These are phyloP conservation scores for Leishmania tarentolae DNA, from an alignment of 208 protist genomes.

Conservation along the genomic window DNA sequence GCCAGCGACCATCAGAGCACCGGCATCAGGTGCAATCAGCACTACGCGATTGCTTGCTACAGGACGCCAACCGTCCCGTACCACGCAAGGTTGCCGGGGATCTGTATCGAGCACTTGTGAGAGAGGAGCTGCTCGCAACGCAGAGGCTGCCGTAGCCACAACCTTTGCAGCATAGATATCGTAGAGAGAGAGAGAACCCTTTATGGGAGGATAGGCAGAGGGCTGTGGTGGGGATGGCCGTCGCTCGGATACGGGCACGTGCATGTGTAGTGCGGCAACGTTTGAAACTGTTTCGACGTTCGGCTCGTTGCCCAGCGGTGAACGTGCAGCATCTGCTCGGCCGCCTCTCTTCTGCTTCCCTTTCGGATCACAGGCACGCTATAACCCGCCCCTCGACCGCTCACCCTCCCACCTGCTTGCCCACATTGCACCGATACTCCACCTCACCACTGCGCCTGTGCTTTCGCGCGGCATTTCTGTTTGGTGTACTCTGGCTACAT, in stretches of 20 bases:
- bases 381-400: not conserved
- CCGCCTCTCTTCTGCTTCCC: not conserved
- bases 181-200: not conserved
- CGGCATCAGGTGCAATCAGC: slow-evolving; percentile 50
- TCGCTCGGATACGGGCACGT: not conserved
- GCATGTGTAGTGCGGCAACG: not conserved
- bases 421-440: not conserved
- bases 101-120: slow-evolving; percentile 34
- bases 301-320: not conserved
- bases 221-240: not conserved
- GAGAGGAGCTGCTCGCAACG: not conserved
- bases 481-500: not conserved
- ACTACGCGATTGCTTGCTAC: slow-evolving; percentile 66
- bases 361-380: not conserved
- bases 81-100: slow-evolving; percentile 37
- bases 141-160: not conserved
- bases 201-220: not conserved
- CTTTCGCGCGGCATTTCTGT: not conserved
- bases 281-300: not conserved
- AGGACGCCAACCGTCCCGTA: slow-evolving; percentile 38
- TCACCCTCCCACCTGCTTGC: not conserved
- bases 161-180: not conserved
- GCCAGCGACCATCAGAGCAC: slow-evolving; percentile 43
- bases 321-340: not conserved
- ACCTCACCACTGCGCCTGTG: not conserved